phyloP scores from a whole-genome alignment of 768 basidiomycete species.

The Suillus paluster region DNA sequence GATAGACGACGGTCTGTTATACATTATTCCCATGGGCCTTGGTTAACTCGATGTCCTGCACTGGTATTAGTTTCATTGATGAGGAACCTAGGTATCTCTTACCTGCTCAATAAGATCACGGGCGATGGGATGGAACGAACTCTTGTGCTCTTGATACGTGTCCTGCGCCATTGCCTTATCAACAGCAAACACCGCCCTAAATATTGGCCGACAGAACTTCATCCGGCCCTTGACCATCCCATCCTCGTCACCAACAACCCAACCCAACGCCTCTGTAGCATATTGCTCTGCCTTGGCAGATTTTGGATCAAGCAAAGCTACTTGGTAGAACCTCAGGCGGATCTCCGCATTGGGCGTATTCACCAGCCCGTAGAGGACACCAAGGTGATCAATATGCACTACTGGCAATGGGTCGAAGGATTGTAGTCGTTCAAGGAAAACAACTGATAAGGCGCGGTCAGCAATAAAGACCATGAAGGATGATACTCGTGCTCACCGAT shows the following conservation, averaged over 20 bases:
- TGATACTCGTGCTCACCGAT: conserved; percentile 53
- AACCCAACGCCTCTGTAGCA: conserved; percentile 58
- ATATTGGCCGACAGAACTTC: conserved; percentile 82
- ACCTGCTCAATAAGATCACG: conserved; percentile 79
- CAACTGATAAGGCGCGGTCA: conserved; percentile 49
- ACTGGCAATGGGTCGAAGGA: conserved; percentile 63
- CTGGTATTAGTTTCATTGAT: neutral
- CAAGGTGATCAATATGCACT: conserved; percentile 63
- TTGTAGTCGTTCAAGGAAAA: conserved; percentile 82
- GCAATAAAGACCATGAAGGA: neutral
- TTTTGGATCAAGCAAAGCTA: conserved; percentile 59
- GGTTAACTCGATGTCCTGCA: conserved; percentile 3
- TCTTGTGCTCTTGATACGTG: conserved; percentile 51
- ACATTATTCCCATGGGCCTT: neutral
- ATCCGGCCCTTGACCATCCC: conserved; percentile 76
- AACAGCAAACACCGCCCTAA: conserved; percentile 58
- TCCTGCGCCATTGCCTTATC: conserved; percentile 55
- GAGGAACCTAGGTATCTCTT: conserved; percentile 7
- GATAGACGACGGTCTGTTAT: neutral
- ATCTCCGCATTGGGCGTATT: conserved; percentile 74
- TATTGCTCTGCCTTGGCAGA: conserved; percentile 54
- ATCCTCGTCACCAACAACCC: conserved; percentile 66
- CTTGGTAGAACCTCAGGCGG: conserved; percentile 75
- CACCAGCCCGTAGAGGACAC: conserved; percentile 48
- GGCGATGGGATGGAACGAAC: conserved; percentile 78